Base-by-base conservation (phyloP, 2,329 filamentous ascomycete genomes). In the Colletotrichum sp. region DNA sequence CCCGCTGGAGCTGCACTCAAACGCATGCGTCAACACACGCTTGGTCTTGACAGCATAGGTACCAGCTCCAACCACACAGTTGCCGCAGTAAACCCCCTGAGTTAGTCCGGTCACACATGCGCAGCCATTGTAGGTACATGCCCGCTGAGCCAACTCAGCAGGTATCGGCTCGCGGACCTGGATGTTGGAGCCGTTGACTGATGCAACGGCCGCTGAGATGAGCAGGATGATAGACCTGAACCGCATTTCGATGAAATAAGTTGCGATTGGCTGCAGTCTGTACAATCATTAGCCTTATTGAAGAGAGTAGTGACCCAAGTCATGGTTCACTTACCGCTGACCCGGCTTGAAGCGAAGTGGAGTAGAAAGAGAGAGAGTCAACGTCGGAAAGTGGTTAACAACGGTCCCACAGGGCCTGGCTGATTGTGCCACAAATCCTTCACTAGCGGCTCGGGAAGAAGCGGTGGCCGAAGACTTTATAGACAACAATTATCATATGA, bases 81-180 rank as follows among this genome's bases (percentile, higher is more conserved):
- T 77, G 12, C 78, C 78, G 70, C 79, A 80, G 70, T 79, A 79
- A 8, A 77, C 74, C 32, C 78, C 78, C 32, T 79, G 78, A 4
- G 30, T 28, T 15, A 78, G 73, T 5, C 79, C 76, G 24, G 32
- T 71, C 18, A 79, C 73, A 66, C 79, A 80, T 24, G 69, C 68
- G 75, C 78, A 79, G 34, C 76, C 79, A 48, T 78, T 79, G 18
- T 43, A 67, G 28, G 24, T 64, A 74, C 79, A 80, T 13, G 78
- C 78, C 8, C 79, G 66, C 26, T 64, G 65, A 5, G 66, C 36
- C 2, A 77, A 73, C 60, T 69, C 73, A 15, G 58, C 62, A 15
- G 74, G 66, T 8, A 69, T 30, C 18, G 74, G 70, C 21, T 71
- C 75, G 62, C 67, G 71, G 9, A 18, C 30, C 18, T 61, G 48